Evolutionary conservation across 2,329 filamentous ascomycete species (phyloP).

Genomic region (Pseudogymnoascus sp.): DNA sequence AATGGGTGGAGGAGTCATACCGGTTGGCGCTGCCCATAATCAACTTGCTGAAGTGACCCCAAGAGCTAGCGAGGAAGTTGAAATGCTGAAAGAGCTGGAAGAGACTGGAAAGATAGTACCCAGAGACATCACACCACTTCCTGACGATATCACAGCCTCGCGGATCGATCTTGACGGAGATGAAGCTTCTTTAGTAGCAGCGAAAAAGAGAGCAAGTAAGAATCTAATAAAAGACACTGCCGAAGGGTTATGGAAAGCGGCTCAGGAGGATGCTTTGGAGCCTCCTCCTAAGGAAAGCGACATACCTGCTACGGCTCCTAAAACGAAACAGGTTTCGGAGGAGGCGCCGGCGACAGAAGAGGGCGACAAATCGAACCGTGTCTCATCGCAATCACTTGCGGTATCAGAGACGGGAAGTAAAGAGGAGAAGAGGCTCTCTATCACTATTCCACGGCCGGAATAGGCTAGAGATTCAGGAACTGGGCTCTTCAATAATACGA

Average conservation of each 20-base stretch:
- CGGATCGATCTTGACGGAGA: not conserved
- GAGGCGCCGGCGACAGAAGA: slow-evolving; percentile 10
- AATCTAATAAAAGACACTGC: slow-evolving; percentile 11
- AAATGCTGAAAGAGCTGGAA: slow-evolving; percentile 23
- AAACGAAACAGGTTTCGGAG: not conserved
- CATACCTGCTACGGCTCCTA: not conserved
- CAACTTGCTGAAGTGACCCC: slow-evolving; percentile 19
- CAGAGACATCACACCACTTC: slow-evolving; percentile 23
- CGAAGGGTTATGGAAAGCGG: slow-evolving; percentile 12
- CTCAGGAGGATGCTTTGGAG: slow-evolving; percentile 14
- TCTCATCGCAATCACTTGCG: slow-evolving; percentile 17
- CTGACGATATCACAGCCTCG: slow-evolving; percentile 10
- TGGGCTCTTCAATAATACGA: not conserved
- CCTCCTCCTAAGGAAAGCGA: slow-evolving; percentile 9
- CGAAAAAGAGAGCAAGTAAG: not conserved
- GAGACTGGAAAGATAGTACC: slow-evolving; percentile 24
- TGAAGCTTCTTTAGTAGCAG: not conserved
- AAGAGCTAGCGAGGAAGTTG: slow-evolving; percentile 21
- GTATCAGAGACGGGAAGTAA: slow-evolving; percentile 22
- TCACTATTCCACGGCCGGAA: slow-evolving; percentile 29
- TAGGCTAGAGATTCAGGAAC: not conserved
- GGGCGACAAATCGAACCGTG: slow-evolving; percentile 18
- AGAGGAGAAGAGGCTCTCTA: slow-evolving; percentile 28
- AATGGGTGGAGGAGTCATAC: slow-evolving; percentile 83
- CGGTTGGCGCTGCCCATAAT: slow-evolving; percentile 29